Percentiles rank a stretch among this genome's conserved stretches.
phyloP scores from a whole-genome alignment of 345 rosid genomes.

The Salix brachista region DNA sequence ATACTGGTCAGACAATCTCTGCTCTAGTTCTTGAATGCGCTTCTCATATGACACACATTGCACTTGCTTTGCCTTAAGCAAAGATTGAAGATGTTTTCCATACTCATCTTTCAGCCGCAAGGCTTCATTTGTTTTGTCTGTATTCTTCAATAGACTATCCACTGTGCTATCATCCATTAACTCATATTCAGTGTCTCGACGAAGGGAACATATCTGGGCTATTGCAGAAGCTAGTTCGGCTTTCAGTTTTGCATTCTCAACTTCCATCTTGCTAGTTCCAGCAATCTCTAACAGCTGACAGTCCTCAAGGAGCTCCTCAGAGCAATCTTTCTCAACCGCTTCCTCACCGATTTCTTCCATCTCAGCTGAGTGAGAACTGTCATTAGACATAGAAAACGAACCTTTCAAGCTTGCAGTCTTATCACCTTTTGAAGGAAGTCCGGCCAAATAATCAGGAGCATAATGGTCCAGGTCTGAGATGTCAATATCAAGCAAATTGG shows the following conservation, averaged over 20 bases:
- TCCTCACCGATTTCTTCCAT: conserved; percentile 46
- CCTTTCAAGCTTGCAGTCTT: conserved; percentile 52
- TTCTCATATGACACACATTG: conserved; percentile 81
- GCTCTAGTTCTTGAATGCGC: conserved; percentile 91
- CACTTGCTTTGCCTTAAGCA: conserved; percentile 73
- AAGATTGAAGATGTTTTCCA: conserved; percentile 59
- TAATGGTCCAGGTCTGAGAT: conserved; percentile 67
- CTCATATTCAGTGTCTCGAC: conserved; percentile 64
- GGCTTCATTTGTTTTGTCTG: conserved; percentile 81
- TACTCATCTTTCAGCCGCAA: conserved; percentile 79
- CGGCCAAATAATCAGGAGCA: conserved; percentile 80
- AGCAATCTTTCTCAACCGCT: conserved; percentile 39
- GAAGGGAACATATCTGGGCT: conserved; percentile 64
- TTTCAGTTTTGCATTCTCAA: conserved; percentile 92
- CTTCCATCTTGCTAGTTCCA: conserved; percentile 94
- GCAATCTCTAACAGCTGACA: conserved; percentile 76
- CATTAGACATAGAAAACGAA: conserved; percentile 59
- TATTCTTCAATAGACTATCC: conserved; percentile 57
- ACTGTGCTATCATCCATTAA: conserved; percentile 57
- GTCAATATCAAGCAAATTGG: conserved; percentile 72
- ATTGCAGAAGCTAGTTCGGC: conserved; percentile 97
- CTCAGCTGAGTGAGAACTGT: conserved; percentile 56
- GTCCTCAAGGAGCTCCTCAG: conserved; percentile 54
- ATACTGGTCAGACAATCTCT: conserved; percentile 69
- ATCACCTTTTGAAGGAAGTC: conserved; percentile 43